Base-by-base conservation (phyloP, 2,329 filamentous ascomycete species). In the Exserohilum rostratum region DNA sequence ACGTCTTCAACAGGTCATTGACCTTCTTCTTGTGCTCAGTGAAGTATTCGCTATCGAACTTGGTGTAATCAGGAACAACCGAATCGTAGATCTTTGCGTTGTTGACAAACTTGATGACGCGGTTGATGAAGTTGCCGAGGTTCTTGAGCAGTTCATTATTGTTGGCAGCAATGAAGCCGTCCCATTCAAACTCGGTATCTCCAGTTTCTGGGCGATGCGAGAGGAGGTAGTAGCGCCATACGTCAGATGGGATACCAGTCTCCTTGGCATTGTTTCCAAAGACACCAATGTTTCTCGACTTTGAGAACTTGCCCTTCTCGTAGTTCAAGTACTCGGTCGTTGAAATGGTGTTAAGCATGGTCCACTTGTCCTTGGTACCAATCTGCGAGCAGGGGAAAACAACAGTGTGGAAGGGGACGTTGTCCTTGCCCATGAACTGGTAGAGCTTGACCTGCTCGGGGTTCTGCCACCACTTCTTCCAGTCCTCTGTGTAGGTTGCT, bases 381-480 rank as follows among this genome's bases (percentile, higher is more conserved):
- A 97, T 82, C 74, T 96, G 90, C 37, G 88, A 92, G 27, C 85
- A 90, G 1, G 93, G 93, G 82, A 96, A 97, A 71, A 96, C 92
- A 68, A 96, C 90, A 39, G 89, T 90, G 79, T 96, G 92, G 81
- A 93, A 95, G 6, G 87, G 87, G 13, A 91, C 90, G 64, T 93
- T 93, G 75, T 93, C 90, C 75, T 96, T 97, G 78, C 93, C 93
- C 86, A 96, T 90, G 82, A 97, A 78, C 39, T 97, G 93, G 76
- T 95, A 96, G 11, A 97, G 84, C 70, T 89, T 85, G 43, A 97
- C 92, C 30, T 96, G 83, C 39, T 96, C 88, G 0, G 91, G 91
- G 74, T 96, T 89, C 71, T 89, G 87, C 93, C 93, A 97, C 93
- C 93, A 97, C 70, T 90, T 84, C 79, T 96, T 87, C 93, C 93